These are phyloP conservation scores for Mycothermus thermophilus DNA, from an alignment of 495 filamentous ascomycete genomes.

Conservation along the genomic window DNA sequence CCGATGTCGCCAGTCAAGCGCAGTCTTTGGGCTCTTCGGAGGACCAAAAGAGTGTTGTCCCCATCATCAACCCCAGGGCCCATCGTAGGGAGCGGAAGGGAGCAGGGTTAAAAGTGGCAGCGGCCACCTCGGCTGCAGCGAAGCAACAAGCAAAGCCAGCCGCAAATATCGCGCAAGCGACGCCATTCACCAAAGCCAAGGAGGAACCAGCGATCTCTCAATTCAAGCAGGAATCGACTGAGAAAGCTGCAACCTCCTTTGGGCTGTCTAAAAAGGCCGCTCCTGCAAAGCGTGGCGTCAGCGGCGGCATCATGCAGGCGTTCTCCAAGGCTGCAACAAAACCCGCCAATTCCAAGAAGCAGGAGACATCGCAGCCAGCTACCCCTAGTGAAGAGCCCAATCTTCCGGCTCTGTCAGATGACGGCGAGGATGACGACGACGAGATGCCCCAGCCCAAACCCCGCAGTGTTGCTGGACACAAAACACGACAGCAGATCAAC, in stretches of 20 bases:
- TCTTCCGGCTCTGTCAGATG: slow-evolving; percentile 54
- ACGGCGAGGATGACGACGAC: slow-evolving; percentile 53
- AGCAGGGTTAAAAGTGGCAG: slow-evolving; percentile 10
- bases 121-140: slow-evolving; percentile 2
- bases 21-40: slow-evolving; percentile 13
- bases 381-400: slow-evolving; percentile 40
- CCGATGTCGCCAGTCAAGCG: slow-evolving; percentile 56
- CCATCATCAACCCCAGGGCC: slow-evolving; percentile 25
- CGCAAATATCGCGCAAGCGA: background rate
- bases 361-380: slow-evolving; percentile 30
- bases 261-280: slow-evolving; percentile 25
- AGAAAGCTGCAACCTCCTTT: slow-evolving; percentile 17
- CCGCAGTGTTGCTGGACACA: slow-evolving; percentile 26
- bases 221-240: slow-evolving; percentile 10
- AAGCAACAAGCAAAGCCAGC: slow-evolving; percentile 11
- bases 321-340: slow-evolving; percentile 70
- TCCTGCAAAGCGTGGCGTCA: slow-evolving; percentile 41
- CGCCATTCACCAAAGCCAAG: slow-evolving; percentile 13
- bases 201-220: slow-evolving; percentile 21
- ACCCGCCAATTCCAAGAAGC: slow-evolving; percentile 24
- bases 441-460: slow-evolving; percentile 32
- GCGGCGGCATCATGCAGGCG: slow-evolving; percentile 56
- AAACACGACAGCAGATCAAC: slow-evolving; percentile 54
- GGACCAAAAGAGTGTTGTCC: slow-evolving; percentile 11
- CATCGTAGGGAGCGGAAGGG: slow-evolving; percentile 26